Base-by-base conservation (phyloP, 768 basidiomycete species). In the Termitomyces sp. region DNA sequence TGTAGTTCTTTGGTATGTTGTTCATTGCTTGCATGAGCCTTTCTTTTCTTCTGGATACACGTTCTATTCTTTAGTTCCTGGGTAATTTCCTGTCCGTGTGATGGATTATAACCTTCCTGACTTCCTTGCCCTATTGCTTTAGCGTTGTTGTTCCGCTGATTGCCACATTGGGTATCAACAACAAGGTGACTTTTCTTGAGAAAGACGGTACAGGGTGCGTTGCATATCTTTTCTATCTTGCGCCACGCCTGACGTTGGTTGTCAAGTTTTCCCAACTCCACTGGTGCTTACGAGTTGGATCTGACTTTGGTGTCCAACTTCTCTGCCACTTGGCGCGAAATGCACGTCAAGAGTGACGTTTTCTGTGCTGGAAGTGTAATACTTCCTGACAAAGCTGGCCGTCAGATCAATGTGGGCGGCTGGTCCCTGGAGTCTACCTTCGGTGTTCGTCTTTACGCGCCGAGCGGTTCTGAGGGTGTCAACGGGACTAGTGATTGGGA, bases 401-500 rank as follows among this genome's bases (percentile, higher is more conserved):
- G 87, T 44, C 77, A 82, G 56, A 74, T 87, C 65, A 83, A 84
- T 56, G 77, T 87, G 45, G 84, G 85, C 45, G 85, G 85, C 26
- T 78, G 89, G 89, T 87, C 87, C 17, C 70, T 80, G 50, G 71
- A 79, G 2, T 89, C 88, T 21, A 89, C 88, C 10, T 86, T 73
- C 50, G 90, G 90, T 40, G 73, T 92, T 30, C 78, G 90, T 28
- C 67, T 92, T 15, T 91, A 88, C 58, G 81, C 81, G 0, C 90
- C 90, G 0, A 77, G 85, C 60, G 89, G 90, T 24, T 70, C 64
- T 1, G 69, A 78, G 4, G 90, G 90, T 0, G 79, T 83, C 28
- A 88, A 88, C 58, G 81, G 82, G 6, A 90, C 87, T 5, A 84
- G 82, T 51, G 86, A 91, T 60, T 92, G 90, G 90, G 79, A 91